Evolutionary conservation across 257 asterid genomes (phyloP).

Genomic region (Knoxia roxburghii): DNA sequence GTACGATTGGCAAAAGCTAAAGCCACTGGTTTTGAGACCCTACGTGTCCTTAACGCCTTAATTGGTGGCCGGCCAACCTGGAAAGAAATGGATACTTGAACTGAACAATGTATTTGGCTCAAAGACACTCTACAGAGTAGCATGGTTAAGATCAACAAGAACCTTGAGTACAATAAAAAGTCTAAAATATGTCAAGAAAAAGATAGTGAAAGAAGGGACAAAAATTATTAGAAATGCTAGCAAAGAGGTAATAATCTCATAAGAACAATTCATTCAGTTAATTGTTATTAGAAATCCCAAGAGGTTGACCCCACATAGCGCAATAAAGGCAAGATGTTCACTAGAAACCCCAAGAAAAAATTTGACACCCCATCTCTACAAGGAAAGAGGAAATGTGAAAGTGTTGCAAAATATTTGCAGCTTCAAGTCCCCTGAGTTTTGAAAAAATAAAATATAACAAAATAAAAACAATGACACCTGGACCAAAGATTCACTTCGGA

Average conservation of each 20-base stretch:
- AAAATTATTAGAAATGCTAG: background rate
- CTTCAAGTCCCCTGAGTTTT: background rate
- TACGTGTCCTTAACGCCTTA: background rate
- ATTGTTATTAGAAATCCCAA: background rate
- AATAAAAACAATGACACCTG: background rate
- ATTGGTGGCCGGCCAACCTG: slow-evolving; percentile 5
- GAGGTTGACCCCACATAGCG: too few relatives aligned
- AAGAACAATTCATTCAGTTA: background rate
- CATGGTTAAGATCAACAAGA: background rate
- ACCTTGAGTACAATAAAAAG: too few relatives aligned
- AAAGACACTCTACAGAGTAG: background rate
- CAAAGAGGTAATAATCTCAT: background rate
- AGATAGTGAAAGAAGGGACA: background rate
- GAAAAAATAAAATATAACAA: background rate
- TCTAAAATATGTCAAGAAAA: background rate
- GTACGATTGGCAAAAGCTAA: background rate
- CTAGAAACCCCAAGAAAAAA: too few relatives aligned
- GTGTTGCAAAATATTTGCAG: background rate
- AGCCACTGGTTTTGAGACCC: background rate
- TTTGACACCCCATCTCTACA: background rate
- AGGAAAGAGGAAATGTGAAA: background rate
- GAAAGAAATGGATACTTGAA: background rate
- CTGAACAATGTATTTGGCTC: background rate
- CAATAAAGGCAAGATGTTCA: too few relatives aligned
- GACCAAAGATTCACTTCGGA: background rate